Conservation (phyloP, 306 rosid genomes). For the Fragaria ananassa region DNA sequence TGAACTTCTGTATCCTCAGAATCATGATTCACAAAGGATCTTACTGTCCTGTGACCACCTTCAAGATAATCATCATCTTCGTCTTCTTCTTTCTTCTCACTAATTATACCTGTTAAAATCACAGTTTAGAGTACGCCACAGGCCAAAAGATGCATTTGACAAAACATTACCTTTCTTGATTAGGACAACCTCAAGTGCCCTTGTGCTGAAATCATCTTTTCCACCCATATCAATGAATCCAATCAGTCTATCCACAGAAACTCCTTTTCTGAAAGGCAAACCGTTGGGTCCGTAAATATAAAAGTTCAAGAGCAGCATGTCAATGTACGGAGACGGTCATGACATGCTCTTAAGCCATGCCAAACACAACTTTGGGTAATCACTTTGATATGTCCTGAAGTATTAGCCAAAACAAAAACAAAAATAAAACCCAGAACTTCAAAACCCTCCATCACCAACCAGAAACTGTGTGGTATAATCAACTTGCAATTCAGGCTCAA, state of each 20-base stretch:
- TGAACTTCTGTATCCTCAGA: conserved; percentile 34
- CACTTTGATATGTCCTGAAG: not conserved
- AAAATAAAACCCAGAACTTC: not conserved
- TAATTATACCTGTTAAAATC: conserved; percentile 62
- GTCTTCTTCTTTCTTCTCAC: conserved; percentile 50
- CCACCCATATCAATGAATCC: conserved; percentile 93
- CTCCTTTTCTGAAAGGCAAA: conserved; percentile 60
- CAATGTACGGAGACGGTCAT: not conserved
- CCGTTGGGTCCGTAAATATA: conserved; percentile 5
- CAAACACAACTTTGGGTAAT: conserved; percentile 18
- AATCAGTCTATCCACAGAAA: conserved; percentile 75
- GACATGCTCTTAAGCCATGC: conserved; percentile 6
- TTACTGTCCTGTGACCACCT: conserved; percentile 46
- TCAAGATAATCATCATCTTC: conserved; percentile 54
- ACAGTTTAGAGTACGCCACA: conserved; percentile 23
- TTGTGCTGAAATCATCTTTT: conserved; percentile 76
- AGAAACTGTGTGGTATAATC: not conserved
- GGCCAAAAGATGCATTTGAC: not conserved
- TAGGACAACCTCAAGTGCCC: conserved; percentile 53
- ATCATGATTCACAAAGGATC: conserved; percentile 52
- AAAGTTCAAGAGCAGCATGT: not conserved
- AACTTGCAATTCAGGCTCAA: not conserved
- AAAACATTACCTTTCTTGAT: conserved; percentile 70
- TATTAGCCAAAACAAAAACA: not conserved
- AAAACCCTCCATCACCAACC: not conserved